Conservation (phyloP, 352 stramenopile genomes). For the Globisporangium heterothallicum region DNA sequence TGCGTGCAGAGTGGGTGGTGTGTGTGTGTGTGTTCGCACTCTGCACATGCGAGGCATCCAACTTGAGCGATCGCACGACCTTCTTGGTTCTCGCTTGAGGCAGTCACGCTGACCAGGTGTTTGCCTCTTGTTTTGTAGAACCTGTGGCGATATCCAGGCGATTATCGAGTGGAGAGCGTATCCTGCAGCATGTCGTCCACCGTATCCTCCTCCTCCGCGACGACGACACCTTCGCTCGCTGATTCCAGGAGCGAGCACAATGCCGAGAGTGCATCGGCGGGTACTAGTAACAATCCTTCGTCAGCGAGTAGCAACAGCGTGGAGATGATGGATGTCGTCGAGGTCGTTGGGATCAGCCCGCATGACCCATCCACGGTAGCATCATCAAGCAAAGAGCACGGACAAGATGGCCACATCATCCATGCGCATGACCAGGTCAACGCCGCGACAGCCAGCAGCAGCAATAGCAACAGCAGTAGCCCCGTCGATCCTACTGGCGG, state of each 20-base stretch:
- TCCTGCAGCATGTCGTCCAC: slow-evolving; percentile 1
- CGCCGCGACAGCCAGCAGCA: neutral
- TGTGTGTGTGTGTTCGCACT: too few relatives aligned
- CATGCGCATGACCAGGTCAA: neutral
- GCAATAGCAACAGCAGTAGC: neutral
- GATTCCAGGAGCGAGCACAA: neutral
- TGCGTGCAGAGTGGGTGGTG: too few relatives aligned
- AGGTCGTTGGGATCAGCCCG: neutral
- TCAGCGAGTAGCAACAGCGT: neutral
- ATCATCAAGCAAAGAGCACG: neutral
- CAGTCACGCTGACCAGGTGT: too few relatives aligned
- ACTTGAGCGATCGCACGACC: too few relatives aligned
- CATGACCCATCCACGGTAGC: slow-evolving; percentile 7
- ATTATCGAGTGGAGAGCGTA: neutral
- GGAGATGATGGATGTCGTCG: neutral
- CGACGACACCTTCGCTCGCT: neutral
- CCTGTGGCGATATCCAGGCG: too few relatives aligned
- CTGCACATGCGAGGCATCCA: too few relatives aligned
- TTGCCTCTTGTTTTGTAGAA: too few relatives aligned
- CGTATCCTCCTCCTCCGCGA: neutral
- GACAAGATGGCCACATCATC: too few relatives aligned
- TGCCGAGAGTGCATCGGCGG: neutral
- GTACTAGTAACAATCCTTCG: neutral
- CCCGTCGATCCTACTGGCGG: slow-evolving; percentile 10
- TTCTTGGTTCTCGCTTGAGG: too few relatives aligned